phyloP scores from a whole-genome alignment of 176 grass and related monocot species.

The Phoenix roebelenii region DNA sequence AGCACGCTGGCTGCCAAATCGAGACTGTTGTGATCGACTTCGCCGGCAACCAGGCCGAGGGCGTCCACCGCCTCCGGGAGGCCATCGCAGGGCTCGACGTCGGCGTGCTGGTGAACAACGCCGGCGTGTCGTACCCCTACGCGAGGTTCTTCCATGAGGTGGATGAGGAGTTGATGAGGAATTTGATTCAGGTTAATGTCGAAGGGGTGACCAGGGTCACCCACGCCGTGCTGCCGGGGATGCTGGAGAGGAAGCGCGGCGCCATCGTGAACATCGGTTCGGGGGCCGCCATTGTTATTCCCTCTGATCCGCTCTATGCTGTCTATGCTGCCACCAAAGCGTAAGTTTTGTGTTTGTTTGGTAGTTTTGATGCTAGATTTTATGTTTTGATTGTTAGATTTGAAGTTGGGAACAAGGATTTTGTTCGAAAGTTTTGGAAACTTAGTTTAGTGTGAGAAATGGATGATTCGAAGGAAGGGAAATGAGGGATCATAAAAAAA shows the following conservation, averaged over 20 bases:
- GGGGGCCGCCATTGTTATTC: constrained; percentile 16
- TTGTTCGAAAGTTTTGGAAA: no score
- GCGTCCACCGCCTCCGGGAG: constrained; percentile 8
- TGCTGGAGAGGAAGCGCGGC: constrained; percentile 29
- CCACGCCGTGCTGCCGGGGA: constrained; percentile 30
- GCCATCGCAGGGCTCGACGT: constrained; percentile 31
- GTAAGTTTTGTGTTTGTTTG: constrained; percentile 5
- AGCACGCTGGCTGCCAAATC: not conserved
- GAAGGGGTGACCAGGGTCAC: constrained; percentile 31
- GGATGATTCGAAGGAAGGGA: no score
- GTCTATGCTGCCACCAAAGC: constrained; percentile 36
- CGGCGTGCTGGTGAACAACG: constrained; percentile 53
- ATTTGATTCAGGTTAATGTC: constrained; percentile 37
- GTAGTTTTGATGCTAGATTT: not conserved
- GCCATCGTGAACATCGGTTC: constrained; percentile 58
- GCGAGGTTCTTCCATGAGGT: constrained; percentile 46
- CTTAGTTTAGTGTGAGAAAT: no score
- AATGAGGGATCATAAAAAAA: no score
- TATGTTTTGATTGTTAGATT: no score
- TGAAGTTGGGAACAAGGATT: no score
- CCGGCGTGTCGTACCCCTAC: constrained; percentile 24
- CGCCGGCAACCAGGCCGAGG: constrained; percentile 9
- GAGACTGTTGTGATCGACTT: constrained; percentile 37
- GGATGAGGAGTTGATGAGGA: constrained; percentile 20
- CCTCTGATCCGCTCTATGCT: constrained; percentile 38